Conservation (phyloP, 2,329 filamentous ascomycete species). For the Calonectria montana region DNA sequence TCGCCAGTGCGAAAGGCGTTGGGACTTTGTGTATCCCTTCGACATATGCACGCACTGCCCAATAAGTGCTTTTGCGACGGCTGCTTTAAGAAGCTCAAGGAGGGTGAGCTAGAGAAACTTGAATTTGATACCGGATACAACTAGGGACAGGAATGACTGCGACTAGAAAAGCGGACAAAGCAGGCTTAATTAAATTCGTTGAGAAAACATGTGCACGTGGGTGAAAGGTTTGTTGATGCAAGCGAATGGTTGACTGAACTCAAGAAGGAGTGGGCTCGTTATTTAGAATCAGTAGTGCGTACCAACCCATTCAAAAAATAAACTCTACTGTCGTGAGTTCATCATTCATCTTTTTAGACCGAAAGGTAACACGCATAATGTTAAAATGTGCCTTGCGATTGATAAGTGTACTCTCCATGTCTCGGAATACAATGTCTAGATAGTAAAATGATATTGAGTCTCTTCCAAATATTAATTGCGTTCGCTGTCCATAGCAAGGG, state of each 20-base stretch:
- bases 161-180: neutral
- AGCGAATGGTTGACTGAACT: neutral
- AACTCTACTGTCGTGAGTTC: too few species aligned
- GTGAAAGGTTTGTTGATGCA: neutral
- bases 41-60: neutral
- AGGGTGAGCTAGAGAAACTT: neutral
- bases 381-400: too few species aligned
- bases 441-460: too few species aligned
- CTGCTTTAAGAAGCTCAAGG: neutral
- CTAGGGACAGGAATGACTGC: neutral
- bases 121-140: neutral
- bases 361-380: too few species aligned
- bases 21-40: neutral
- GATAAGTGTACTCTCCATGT: too few species aligned
- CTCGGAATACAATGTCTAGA: too few species aligned
- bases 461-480: too few species aligned
- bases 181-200: neutral
- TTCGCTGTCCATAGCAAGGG: too few species aligned
- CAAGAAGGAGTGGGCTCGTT: neutral
- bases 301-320: too few species aligned
- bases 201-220: neutral
- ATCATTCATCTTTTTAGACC: too few species aligned
- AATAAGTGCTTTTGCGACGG: neutral
- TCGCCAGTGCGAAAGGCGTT: neutral
- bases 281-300: too few species aligned